Evolutionary conservation across 1,139 yeast species (phyloP).

Genomic region (Protomyces gravidus): DNA sequence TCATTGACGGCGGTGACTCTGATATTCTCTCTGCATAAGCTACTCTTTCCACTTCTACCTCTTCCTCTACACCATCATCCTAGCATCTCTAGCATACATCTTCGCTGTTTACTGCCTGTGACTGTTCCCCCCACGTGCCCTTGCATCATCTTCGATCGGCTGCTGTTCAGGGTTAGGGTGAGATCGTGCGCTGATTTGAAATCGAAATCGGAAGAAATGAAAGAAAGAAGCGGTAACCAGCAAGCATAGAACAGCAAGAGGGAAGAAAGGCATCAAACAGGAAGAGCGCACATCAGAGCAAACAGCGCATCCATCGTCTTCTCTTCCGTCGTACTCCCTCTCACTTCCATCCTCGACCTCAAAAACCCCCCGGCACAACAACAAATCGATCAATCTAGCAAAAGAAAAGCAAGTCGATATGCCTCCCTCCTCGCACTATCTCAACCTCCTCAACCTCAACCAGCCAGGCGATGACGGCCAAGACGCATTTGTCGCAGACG

Average conservation of each 20-base stretch:
- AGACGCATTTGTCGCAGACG: conserved; percentile 5
- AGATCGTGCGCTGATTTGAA: too few species aligned
- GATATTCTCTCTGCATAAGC: conserved; percentile 61
- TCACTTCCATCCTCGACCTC: too few species aligned
- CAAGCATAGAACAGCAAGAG: too few species aligned
- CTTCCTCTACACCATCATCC: background rate
- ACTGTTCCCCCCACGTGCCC: background rate
- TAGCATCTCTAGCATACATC: background rate
- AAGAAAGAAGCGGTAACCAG: too few species aligned
- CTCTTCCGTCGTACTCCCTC: too few species aligned
- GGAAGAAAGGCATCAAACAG: too few species aligned
- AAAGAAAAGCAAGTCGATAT: background rate
- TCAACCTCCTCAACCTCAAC: conserved; percentile 26
- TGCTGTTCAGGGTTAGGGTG: too few species aligned
- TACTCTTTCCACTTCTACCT: background rate
- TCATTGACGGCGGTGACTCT: conserved; percentile 99
- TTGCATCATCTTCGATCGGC: too few species aligned
- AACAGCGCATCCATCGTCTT: background rate
- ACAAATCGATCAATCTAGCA: too few species aligned
- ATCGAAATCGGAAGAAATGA: too few species aligned
- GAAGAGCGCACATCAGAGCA: too few species aligned
- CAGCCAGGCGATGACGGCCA: conserved; percentile 18
- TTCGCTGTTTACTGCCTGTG: background rate
- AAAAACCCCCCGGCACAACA: too few species aligned
- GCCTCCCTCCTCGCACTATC: conserved; percentile 27